Percentiles rank a stretch among this genome's conserved stretches.
Evolutionary conservation across 257 asterid genomes (phyloP).

Genomic region (Thymus mandschuricus): DNA sequence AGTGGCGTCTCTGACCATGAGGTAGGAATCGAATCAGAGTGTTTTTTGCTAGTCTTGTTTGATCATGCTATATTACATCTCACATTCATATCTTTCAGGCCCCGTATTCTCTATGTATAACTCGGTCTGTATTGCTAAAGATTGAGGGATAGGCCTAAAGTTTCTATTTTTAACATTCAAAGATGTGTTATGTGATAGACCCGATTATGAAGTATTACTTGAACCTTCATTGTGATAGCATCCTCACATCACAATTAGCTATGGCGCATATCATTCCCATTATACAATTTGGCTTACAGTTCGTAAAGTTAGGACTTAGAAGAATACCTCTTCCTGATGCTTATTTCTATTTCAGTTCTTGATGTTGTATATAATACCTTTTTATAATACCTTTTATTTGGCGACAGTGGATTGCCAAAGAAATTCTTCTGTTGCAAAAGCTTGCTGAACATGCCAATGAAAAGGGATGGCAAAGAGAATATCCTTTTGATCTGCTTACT

Average conservation of each 20-base stretch:
- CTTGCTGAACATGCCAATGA: conserved; percentile 85
- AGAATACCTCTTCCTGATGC: conserved; percentile 15
- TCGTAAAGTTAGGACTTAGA: conserved; percentile 10
- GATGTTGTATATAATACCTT: conserved; percentile 25
- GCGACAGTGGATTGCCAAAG: conserved; percentile 77
- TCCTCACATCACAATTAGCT: conserved; percentile 9
- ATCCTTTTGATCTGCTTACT: conserved; percentile 63
- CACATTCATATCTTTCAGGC: too few species aligned
- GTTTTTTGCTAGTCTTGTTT: too few species aligned
- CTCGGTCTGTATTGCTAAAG: too few species aligned
- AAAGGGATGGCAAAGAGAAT: conserved; percentile 92
- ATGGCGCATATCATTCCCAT: conserved; percentile 18
- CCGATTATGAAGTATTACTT: conserved; percentile 9
- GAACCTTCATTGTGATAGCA: conserved; percentile 8
- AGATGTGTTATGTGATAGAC: neutral
- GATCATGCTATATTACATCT: too few species aligned
- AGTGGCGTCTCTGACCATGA: too few species aligned
- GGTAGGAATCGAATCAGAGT: too few species aligned
- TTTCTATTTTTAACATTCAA: neutral
- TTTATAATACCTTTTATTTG: conserved; percentile 33
- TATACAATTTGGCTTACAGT: conserved; percentile 7
- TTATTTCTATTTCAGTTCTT: conserved; percentile 20
- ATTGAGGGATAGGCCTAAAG: neutral
- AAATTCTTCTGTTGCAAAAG: conserved; percentile 53
- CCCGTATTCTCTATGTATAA: too few species aligned